Evolutionary conservation across 2,329 filamentous ascomycete genomes (phyloP), one percentile per base, ranked within the genome.

Genomic region (Colletotrichum neosansevieriae): DNA sequence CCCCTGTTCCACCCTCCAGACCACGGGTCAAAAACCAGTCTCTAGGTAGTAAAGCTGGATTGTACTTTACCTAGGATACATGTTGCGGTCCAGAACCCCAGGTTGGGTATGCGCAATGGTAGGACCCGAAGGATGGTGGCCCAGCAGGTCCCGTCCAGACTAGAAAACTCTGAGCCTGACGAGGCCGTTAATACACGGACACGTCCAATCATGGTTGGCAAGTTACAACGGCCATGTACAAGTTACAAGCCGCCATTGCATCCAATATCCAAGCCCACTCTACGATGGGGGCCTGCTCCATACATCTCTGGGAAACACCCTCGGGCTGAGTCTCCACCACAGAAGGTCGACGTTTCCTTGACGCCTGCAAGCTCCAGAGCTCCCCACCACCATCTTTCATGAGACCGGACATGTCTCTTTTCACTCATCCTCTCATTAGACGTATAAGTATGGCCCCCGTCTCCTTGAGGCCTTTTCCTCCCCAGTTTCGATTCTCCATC

Each of bases 231-330:
- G 38, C 60, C 50, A 32, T 67, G 65, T 68, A 64, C 60, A 53
- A 58, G 47, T 17, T 47, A 68, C 65, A 66, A 61, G 29, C 44
- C 58, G 24, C 29, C 24, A 58, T 67, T 19, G 45, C 40, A 44
- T 15, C 45, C 60, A 54, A 47, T 36, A 53, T 64, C 60, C 29
- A 45, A 64, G 45, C 38, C 65, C 65, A 68, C 60, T 64, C 51
- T 64, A 47, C 19, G 60, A 68, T 64, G 65, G 60, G 36, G 65
- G 54, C 53, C 34, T 66, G 49, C 58, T 61, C 60, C 65, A 68
- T 68, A 53, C 56, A 64, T 47, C 65, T 64, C 60, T 64, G 65
- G 60, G 65, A 67, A 67, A 64, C 60, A 64, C 60, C 63, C 65
- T 67, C 53, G 38, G 45, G 65, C 53, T 24, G 38, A 54, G 65